phyloP scores from a whole-genome alignment of 2,329 filamentous ascomycete species.

The Sclerotinia subarctica region DNA sequence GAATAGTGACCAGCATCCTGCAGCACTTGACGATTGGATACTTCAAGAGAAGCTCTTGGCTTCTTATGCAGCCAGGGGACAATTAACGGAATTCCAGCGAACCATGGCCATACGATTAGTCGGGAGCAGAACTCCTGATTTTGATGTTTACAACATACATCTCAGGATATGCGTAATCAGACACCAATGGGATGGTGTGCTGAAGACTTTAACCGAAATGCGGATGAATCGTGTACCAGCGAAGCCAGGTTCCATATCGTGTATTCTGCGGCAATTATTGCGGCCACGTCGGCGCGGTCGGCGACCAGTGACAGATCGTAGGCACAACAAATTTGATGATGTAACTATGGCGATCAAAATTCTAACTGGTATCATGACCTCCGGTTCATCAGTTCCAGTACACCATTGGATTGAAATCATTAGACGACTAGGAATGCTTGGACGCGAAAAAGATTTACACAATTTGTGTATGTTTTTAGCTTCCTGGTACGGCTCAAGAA shows the following conservation, averaged over 20 bases:
- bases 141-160: slow-evolving; percentile 47
- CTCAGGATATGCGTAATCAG: slow-evolving; percentile 42
- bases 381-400: slow-evolving; percentile 43
- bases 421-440: slow-evolving; percentile 56
- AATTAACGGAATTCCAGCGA: slow-evolving; percentile 52
- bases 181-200: slow-evolving; percentile 37
- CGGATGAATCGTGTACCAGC: slow-evolving; percentile 44
- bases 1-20: slow-evolving; percentile 62
- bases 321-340: slow-evolving; percentile 34
- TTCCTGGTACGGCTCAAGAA: slow-evolving; percentile 39
- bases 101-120: slow-evolving; percentile 53
- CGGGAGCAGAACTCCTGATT: slow-evolving; percentile 39
- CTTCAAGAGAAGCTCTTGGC: slow-evolving; percentile 54
- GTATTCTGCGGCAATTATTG: slow-evolving; percentile 43
- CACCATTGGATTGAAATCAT: slow-evolving; percentile 56
- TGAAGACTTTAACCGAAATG: slow-evolving; percentile 47
- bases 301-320: slow-evolving; percentile 24
- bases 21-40: slow-evolving; percentile 54
- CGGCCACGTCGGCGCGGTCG: slow-evolving; percentile 38
- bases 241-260: slow-evolving; percentile 44
- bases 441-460: slow-evolving; percentile 50
- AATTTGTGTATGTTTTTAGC: slow-evolving; percentile 51
- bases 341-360: slow-evolving; percentile 43
- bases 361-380: slow-evolving; percentile 47
- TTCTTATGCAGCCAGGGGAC: slow-evolving; percentile 48